A percentile compares a stretch with the other conserved stretches of the same genome.
phyloP scores from a whole-genome alignment of 2,329 filamentous ascomycete genomes.

The Corinectria fuckeliana region DNA sequence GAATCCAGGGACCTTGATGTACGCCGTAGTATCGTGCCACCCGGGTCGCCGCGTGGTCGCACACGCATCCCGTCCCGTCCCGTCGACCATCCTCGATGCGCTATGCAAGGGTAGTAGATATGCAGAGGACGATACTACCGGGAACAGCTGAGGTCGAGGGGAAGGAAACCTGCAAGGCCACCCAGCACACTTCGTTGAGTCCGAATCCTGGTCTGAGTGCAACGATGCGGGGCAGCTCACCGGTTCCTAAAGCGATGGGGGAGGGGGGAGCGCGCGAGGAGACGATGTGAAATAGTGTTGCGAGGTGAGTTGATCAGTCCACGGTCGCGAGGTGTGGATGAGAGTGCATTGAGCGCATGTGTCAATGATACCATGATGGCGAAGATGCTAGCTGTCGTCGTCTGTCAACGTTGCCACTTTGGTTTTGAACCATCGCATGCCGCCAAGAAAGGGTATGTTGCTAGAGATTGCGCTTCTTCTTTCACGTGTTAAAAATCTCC shows the following conservation, averaged over 20 bases:
- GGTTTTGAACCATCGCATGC: background rate
- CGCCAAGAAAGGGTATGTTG: background rate
- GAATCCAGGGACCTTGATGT: background rate
- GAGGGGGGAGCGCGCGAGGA: background rate
- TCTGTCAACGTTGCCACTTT: background rate
- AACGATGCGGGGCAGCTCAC: background rate
- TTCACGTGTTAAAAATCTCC: slow-evolving; percentile 13
- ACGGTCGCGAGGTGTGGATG: background rate
- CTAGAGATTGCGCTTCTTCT: background rate
- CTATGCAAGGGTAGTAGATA: slow-evolving; percentile 3
- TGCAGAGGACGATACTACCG: background rate
- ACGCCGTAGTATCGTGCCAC: background rate
- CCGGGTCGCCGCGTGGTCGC: slow-evolving; percentile 6
- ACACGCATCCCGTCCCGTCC: background rate
- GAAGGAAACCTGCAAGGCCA: slow-evolving; percentile 1
- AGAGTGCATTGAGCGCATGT: too few species aligned
- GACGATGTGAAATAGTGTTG: background rate
- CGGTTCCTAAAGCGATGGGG: background rate
- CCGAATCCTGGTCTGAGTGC: background rate
- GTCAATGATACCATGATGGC: slow-evolving; percentile 9
- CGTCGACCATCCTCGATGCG: background rate
- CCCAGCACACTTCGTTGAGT: background rate
- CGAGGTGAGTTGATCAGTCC: background rate
- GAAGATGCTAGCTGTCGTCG: background rate
- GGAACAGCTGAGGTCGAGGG: slow-evolving; percentile 15